Evolutionary conservation across 441 rosid species (phyloP), one percentile per base, ranked within the genome.

Genomic region (Theobroma grandiflorum): DNA sequence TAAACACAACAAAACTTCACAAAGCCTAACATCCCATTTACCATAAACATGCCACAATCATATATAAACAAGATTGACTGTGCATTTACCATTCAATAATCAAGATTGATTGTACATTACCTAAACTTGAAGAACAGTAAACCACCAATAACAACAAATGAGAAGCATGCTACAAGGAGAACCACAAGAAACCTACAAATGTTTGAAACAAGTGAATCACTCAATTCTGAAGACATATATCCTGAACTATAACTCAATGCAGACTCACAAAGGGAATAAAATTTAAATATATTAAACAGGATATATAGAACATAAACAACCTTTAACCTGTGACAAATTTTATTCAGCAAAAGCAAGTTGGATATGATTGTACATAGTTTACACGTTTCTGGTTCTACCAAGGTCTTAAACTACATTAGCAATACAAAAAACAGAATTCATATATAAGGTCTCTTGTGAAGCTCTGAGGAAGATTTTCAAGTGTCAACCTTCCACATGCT

Each of bases 71-170:
- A 35, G 64, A 50, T 52, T 37, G 52, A 77, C 42, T 67, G 66
- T 67, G 38, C 38, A 52, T 77, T 89, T 45, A 45, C 33, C 45
- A 47, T 49, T 64, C 33, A 64, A 47, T 26, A 64, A 72, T 55
- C 6, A 58, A 35, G 64, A 50, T 52, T 37, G 52, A 77, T 55
- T 67, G 66, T 67, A 52, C 38, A 52, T 77, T 89, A 96, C 99
- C 98, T 89, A 83, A 89, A 84, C 82, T 89, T 90, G 89, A 86
- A 91, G 89, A 96, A 91, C 20, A 95, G 87, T 79, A 93, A 83
- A 78, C 98, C 99, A 31, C 99, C 99, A 64, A 95, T 91, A 73
- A 89, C 16, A 79, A 96, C 94, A 86, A 95, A 96, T 6, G 98
- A 91, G 90, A 91, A 77, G 90, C 99, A 96, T 76, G 95, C 94